phyloP scores from a whole-genome alignment of 768 basidiomycete genomes.

The Suillus clintonianus region DNA sequence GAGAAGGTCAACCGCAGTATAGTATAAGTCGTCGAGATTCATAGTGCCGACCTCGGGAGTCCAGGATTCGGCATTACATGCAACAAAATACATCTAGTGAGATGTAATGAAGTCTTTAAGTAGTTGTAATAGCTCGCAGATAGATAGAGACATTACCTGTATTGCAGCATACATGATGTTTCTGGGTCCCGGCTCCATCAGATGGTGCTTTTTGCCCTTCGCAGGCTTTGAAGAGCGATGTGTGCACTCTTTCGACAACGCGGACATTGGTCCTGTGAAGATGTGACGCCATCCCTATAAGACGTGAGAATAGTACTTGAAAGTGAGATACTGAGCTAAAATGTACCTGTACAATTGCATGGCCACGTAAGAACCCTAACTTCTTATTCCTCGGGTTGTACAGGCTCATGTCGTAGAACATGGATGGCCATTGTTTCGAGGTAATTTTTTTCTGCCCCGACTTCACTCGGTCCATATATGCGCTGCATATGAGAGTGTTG shows the following conservation, averaged over 20 bases:
- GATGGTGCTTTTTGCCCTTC: neutral
- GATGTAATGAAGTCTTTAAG: neutral
- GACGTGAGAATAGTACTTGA: too few species aligned
- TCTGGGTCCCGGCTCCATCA: neutral
- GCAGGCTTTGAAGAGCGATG: neutral
- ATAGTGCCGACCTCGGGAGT: neutral
- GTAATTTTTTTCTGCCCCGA: neutral
- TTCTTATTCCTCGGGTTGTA: conserved; percentile 2
- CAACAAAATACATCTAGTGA: neutral
- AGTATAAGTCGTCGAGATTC: conserved; percentile 1
- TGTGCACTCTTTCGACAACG: neutral
- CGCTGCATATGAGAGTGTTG: neutral
- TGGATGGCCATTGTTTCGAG: conserved; percentile 1
- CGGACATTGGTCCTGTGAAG: neutral
- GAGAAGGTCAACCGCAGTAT: neutral
- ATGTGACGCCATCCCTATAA: conserved; percentile 1
- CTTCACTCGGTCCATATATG: conserved; percentile 2
- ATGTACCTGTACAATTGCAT: neutral
- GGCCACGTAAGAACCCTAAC: neutral
- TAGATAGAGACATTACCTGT: neutral
- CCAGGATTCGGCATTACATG: neutral
- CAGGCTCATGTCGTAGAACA: conserved; percentile 1
- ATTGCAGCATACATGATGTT: conserved; percentile 8
- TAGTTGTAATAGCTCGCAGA: neutral
- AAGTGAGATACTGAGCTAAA: too few species aligned